phyloP scores from a whole-genome alignment of 768 basidiomycete genomes.

The Paxillus ammoniavirescens region DNA sequence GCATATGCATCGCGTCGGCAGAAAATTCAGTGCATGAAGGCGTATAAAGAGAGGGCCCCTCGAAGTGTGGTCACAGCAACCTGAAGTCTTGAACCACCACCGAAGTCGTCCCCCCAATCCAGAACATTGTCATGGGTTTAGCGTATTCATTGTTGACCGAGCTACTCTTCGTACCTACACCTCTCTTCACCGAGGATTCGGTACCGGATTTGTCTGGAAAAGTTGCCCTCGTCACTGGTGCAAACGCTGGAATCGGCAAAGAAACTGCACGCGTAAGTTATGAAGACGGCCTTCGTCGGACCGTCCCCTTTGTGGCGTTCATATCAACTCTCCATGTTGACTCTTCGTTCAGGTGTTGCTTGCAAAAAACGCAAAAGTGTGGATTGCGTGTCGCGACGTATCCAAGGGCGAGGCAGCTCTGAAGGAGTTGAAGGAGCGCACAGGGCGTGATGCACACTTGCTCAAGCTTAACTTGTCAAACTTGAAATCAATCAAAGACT shows the following conservation, averaged over 20 bases:
- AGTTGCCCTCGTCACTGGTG: slow-evolving; percentile 20
- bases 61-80: too few species aligned
- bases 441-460: slow-evolving; percentile 27
- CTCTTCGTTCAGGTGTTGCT: neutral
- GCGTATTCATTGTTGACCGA: neutral
- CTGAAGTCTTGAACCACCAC: too few species aligned
- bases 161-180: slow-evolving; percentile 2
- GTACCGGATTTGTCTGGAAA: slow-evolving; percentile 19
- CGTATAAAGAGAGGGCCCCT: too few species aligned
- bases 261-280: slow-evolving; percentile 9
- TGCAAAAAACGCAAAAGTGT: slow-evolving; percentile 43
- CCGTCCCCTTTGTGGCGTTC: neutral
- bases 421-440: slow-evolving; percentile 36
- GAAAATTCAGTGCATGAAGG: too few species aligned
- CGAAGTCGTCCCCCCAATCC: too few species aligned
- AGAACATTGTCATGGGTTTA: neutral
- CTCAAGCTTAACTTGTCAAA: slow-evolving; percentile 34
- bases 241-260: slow-evolving; percentile 20
- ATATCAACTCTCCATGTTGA: neutral
- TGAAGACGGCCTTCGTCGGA: too few species aligned
- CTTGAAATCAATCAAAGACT: slow-evolving; percentile 27
- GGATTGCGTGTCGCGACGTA: slow-evolving; percentile 43
- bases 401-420: slow-evolving; percentile 41
- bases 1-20: too few species aligned
- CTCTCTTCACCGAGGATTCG: slow-evolving; percentile 3